These are phyloP conservation scores for Lentinula aciculospora DNA, from an alignment of 768 basidiomycete species.

Conservation along the genomic window DNA sequence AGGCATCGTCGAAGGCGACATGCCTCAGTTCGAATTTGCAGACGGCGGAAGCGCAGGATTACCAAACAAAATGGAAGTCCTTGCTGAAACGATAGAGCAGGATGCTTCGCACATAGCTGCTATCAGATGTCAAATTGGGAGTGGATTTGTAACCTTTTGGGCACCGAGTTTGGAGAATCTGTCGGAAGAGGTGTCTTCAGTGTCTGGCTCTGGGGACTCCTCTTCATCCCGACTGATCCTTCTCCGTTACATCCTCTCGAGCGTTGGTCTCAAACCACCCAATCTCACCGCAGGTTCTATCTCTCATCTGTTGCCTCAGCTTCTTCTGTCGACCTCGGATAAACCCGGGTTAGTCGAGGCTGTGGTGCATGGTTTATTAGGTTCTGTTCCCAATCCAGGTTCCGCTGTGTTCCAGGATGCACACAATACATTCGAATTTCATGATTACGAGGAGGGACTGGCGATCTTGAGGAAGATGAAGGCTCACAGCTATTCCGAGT, in stretches of 20 bases:
- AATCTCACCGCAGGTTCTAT: constrained; percentile 24
- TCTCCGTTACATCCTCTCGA: constrained; percentile 26
- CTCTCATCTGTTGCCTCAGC: constrained; percentile 51
- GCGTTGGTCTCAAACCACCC: constrained; percentile 39
- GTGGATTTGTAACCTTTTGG: constrained; percentile 35
- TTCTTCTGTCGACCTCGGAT: constrained; percentile 42
- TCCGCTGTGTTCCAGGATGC: constrained; percentile 48
- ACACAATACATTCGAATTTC: constrained; percentile 68
- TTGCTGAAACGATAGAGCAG: constrained; percentile 1
- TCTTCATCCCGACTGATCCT: constrained; percentile 5
- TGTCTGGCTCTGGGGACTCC: neutral
- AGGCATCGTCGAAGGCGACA: neutral
- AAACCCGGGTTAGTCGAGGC: constrained; percentile 33
- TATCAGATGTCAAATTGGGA: constrained; percentile 16
- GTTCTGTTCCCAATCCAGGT: constrained; percentile 22
- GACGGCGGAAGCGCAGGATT: neutral
- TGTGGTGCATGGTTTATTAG: constrained; percentile 31
- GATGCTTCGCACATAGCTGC: constrained; percentile 8
- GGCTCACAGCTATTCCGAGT: constrained; percentile 10
- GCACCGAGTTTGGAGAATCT: constrained; percentile 40
- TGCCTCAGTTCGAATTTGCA: constrained; percentile 1
- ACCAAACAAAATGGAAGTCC: neutral
- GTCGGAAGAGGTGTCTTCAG: neutral
- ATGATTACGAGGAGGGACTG: constrained; percentile 28
- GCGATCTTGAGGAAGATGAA: constrained; percentile 22